Conservation (phyloP, 179 eudicot species). For the Spergularia azorica region DNA sequence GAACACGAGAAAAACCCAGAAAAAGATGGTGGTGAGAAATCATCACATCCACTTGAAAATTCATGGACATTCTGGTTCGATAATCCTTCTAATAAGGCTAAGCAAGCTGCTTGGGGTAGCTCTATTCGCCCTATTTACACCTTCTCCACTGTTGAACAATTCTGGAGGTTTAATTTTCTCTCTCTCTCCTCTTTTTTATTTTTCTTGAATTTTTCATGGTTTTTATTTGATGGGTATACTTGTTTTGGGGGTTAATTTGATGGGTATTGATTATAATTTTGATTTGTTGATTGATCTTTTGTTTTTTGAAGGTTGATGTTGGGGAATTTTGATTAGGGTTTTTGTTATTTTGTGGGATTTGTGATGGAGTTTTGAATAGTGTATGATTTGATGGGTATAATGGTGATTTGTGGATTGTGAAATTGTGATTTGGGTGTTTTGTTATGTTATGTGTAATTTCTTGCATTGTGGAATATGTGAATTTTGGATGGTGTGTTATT, state of each 20-base stretch:
- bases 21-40: slow-evolving; percentile 39
- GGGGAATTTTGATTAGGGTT: too few relatives aligned
- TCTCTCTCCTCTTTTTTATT: slow-evolving; percentile 52
- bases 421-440: background rate
- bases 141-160: slow-evolving; percentile 82
- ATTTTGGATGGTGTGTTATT: too few relatives aligned
- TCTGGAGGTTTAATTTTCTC: slow-evolving; percentile 81
- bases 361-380: too few relatives aligned
- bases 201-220: background rate
- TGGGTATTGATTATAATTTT: background rate
- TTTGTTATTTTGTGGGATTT: too few relatives aligned
- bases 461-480: background rate
- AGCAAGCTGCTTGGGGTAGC: slow-evolving; percentile 72
- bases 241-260: background rate
- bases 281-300: background rate
- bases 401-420: background rate
- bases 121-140: slow-evolving; percentile 75
- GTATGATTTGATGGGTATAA: too few relatives aligned
- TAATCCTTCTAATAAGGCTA: slow-evolving; percentile 56
- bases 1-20: slow-evolving; percentile 7
- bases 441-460: background rate
- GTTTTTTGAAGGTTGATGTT: too few relatives aligned
- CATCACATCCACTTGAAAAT: slow-evolving; percentile 66
- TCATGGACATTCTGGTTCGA: slow-evolving; percentile 99
- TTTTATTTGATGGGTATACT: background rate